These are phyloP conservation scores for Pyrenochaeta sp. DNA, from an alignment of 2,329 filamentous ascomycete species.

Conservation along the genomic window DNA sequence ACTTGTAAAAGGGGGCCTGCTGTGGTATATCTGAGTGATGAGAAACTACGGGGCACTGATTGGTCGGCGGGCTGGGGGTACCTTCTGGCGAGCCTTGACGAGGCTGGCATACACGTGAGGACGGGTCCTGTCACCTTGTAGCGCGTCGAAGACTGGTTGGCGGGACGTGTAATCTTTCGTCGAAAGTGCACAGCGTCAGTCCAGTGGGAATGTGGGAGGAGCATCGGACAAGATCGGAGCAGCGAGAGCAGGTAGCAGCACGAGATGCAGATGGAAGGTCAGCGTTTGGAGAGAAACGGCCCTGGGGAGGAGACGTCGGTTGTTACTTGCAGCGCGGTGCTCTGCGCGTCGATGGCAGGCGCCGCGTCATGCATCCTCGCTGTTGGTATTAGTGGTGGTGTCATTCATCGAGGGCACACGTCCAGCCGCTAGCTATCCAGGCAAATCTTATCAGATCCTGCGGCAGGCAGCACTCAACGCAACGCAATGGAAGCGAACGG, in stretches of 20 bases:
- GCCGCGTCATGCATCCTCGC: slow-evolving; percentile 33
- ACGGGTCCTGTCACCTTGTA: slow-evolving; percentile 18
- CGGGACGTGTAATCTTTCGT: slow-evolving; percentile 10
- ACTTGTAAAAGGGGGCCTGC: slow-evolving; percentile 1
- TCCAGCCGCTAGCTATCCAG: neutral
- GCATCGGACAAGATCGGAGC: slow-evolving; percentile 18
- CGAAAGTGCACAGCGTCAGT: slow-evolving; percentile 3
- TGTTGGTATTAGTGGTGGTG: slow-evolving; percentile 12
- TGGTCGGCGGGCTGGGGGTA: slow-evolving; percentile 28
- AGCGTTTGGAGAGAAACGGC: neutral
- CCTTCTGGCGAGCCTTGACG: slow-evolving; percentile 26
- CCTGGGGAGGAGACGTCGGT: neutral
- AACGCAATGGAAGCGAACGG: slow-evolving; percentile 8
- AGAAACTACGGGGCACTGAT: slow-evolving; percentile 46
- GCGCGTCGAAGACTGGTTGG: slow-evolving; percentile 10
- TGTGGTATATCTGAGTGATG: slow-evolving; percentile 34
- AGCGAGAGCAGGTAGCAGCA: neutral
- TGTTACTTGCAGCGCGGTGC: slow-evolving; percentile 10
- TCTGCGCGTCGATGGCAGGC: slow-evolving; percentile 16
- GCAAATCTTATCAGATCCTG: slow-evolving; percentile 16
- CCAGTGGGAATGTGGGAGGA: neutral
- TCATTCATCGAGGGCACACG: slow-evolving; percentile 8
- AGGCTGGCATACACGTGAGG: slow-evolving; percentile 35
- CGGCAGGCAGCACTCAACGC: slow-evolving; percentile 4
- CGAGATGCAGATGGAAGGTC: neutral